These are phyloP conservation scores for Colletotrichum sp. DNA, from an alignment of 2,329 filamentous ascomycete genomes.

Conservation along the genomic window DNA sequence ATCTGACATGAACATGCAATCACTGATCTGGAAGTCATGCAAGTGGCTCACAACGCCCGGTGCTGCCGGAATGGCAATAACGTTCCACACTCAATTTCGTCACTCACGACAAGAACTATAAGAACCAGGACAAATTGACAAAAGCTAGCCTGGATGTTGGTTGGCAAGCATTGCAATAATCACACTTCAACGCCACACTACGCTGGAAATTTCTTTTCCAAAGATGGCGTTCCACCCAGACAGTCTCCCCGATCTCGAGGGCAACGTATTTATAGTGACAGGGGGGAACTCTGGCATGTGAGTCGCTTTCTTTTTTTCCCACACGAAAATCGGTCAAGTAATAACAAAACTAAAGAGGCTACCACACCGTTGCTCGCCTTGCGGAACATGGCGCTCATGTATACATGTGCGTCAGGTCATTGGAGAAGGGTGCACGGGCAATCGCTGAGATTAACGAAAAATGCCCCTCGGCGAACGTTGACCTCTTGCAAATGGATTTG, in stretches of 20 bases:
- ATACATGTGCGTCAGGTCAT: conserved; percentile 43
- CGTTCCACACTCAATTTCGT: neutral
- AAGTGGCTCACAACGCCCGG: neutral
- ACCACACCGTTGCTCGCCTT: conserved; percentile 38
- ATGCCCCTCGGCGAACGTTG: conserved; percentile 33
- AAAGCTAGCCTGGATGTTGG: neutral
- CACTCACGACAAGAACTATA: neutral
- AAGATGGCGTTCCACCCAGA: conserved; percentile 40
- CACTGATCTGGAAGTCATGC: neutral
- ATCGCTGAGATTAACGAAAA: conserved; percentile 36
- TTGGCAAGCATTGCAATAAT: neutral
- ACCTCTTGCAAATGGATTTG: conserved; percentile 40
- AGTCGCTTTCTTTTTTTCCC: conserved; percentile 19
- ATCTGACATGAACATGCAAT: neutral
- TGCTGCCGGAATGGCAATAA: neutral
- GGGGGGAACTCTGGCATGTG: conserved; percentile 51
- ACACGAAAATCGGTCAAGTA: neutral
- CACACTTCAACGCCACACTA: neutral
- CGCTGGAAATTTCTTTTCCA: neutral
- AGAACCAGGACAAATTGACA: neutral
- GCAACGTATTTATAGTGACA: conserved; percentile 48
- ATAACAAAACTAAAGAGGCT: conserved; percentile 28
- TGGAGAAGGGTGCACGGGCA: conserved; percentile 33
- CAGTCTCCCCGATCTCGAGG: conserved; percentile 44
- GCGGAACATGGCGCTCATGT: conserved; percentile 42